A percentile compares a stretch with the other conserved stretches of the same genome.
phyloP scores from a whole-genome alignment of 768 basidiomycete genomes.

The Boletus sp. region DNA sequence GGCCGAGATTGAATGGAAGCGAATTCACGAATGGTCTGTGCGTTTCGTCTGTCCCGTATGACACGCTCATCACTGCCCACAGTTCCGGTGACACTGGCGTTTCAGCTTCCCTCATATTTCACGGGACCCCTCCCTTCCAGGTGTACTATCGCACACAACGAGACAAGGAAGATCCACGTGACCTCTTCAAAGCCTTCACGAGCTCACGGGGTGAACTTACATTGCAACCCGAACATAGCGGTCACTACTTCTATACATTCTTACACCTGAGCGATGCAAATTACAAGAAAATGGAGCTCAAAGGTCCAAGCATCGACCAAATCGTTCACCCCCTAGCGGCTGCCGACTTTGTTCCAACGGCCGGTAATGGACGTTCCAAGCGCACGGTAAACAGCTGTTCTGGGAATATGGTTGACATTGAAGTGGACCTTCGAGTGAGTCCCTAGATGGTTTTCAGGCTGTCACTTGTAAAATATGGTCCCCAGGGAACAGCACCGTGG shows the following conservation, averaged over 20 bases:
- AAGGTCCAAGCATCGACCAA: constrained; percentile 79
- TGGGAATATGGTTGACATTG: constrained; percentile 69
- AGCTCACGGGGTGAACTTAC: constrained; percentile 77
- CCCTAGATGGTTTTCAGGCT: background rate
- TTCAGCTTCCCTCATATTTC: constrained; percentile 78
- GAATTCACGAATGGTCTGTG: constrained; percentile 81
- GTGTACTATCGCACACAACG: constrained; percentile 75
- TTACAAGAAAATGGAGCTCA: constrained; percentile 72
- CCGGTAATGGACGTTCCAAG: constrained; percentile 43
- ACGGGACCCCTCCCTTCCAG: constrained; percentile 86
- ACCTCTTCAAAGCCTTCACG: constrained; percentile 57
- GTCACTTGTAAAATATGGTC: constrained; percentile 1
- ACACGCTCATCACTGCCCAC: constrained; percentile 2
- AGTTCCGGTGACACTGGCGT: constrained; percentile 93
- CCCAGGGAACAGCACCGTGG: constrained; percentile 88
- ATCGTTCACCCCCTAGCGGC: constrained; percentile 85
- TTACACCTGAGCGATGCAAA: constrained; percentile 75
- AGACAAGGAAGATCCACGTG: constrained; percentile 60
- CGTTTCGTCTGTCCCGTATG: background rate
- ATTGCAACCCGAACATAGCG: constrained; percentile 83
- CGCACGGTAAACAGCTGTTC: constrained; percentile 72
- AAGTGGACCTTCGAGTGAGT: constrained; percentile 75
- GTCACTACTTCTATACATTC: constrained; percentile 85
- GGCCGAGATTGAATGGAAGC: constrained; percentile 85
- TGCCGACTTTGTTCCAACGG: constrained; percentile 59